Percentiles rank a stretch among this genome's conserved stretches.
Evolutionary conservation across 164 flowering plant species (phyloP).

Genomic region (Houttuynia cordata): DNA sequence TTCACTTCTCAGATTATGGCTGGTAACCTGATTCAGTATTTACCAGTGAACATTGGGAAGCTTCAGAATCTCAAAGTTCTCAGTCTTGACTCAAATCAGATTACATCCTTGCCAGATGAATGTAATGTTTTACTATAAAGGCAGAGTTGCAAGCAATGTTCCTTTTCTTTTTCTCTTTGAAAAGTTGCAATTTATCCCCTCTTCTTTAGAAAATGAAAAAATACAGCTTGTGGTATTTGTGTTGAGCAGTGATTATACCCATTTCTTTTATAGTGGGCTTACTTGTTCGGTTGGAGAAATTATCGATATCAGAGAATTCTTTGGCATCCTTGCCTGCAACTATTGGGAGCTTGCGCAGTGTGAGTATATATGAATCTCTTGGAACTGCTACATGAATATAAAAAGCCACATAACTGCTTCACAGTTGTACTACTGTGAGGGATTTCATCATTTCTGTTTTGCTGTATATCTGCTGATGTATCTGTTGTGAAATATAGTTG

Average conservation of each 20-base stretch:
- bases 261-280: constrained; percentile 58
- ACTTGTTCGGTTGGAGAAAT: constrained; percentile 73
- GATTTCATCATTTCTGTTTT: neutral
- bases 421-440: neutral
- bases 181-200: neutral
- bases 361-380: constrained; percentile 26
- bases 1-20: constrained; percentile 50
- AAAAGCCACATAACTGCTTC: neutral
- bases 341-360: constrained; percentile 93
- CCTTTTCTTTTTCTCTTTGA: neutral
- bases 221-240: neutral
- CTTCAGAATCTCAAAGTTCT: constrained; percentile 71
- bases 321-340: constrained; percentile 76
- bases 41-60: constrained; percentile 77
- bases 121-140: constrained; percentile 41
- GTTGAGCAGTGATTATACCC: constrained; percentile 5
- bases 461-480: neutral
- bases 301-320: constrained; percentile 63
- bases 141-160: constrained; percentile 4
- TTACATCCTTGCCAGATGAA: constrained; percentile 81
- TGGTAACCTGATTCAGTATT: constrained; percentile 58
- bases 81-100: constrained; percentile 64
- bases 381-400: neutral
- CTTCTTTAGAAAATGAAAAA: neutral
- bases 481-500: constrained; percentile 39